Base-by-base conservation (phyloP, 1,284 basidiomycete species). In the Microstroma glucosiphilum region DNA sequence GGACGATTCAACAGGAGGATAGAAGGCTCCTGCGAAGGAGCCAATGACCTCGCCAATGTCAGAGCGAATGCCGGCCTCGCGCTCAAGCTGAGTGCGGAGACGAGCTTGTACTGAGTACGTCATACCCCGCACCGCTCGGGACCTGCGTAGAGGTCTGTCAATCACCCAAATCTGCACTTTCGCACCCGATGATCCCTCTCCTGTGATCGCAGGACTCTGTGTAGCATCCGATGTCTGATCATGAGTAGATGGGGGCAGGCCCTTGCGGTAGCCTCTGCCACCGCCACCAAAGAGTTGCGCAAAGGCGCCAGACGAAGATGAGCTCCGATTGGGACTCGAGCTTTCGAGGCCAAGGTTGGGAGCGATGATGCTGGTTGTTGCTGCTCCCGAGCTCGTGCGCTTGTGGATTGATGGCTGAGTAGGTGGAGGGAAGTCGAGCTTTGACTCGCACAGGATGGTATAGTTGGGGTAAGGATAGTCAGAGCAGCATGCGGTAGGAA, bases 311-410 rank as follows among this genome's bases (percentile, higher is more conserved):
- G 68, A 69, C 12, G 68, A 60, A 40, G 68, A 68, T 6, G 68
- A 57, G 37, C 63, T 59, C 62, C 49, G 58, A 13, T 19, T 19
- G 9, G 8, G 58, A 56, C 64, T 64, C 30, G 70, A 67, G 11
- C 48, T 12, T n/a, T 23, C 6, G 78, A 64, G 6, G 74, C 62
- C 43, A 73, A 56, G 51, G 81, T 75, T 1, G 82, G 80, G 19
- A 85, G 84, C 0, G 87, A 86, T 12, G 46, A 23, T n/a, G 46
- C 46, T 48, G 46, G 3, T 0, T 89, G 3, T 0, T 89, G 89
- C 15, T 91, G 82, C 1, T 88, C 85, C 0, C 92, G 83, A 0
- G 82, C 80, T 0, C 85, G 69, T 0, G 83, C 81, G 59, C 86
- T 82, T 0, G 82, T 57, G n/a, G 3, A 9, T 9, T 9, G 30